Percentiles rank a stretch among this genome's conserved stretches.
Evolutionary conservation across 176 grass and related monocot species (phyloP).

Genomic region (Oryza coarctata): DNA sequence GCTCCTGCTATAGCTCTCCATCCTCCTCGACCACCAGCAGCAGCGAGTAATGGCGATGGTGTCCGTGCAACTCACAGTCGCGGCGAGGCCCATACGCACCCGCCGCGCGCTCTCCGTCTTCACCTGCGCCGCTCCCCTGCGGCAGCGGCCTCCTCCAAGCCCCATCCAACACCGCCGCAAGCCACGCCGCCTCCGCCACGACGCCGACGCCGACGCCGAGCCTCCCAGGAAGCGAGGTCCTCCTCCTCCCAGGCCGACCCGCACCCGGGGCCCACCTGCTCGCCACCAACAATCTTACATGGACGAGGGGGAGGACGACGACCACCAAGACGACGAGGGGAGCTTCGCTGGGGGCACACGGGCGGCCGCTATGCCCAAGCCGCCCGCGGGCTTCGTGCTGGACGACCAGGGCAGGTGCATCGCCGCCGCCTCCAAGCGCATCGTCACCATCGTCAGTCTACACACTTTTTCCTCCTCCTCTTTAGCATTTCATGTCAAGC

Average conservation of each 20-base stretch:
- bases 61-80: background rate
- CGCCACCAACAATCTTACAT: background rate
- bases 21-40: background rate
- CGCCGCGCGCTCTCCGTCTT: background rate
- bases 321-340: conserved; percentile 7
- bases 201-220: background rate
- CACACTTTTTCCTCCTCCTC: background rate
- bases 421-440: conserved; percentile 66
- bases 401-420: conserved; percentile 79
- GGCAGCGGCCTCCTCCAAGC: conserved; percentile 5
- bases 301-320: background rate
- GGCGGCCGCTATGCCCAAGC: conserved; percentile 69
- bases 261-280: background rate
- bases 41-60: conserved; percentile 15
- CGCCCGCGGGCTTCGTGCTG: conserved; percentile 79
- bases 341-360: conserved; percentile 35
- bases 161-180: background rate
- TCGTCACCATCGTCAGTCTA: conserved; percentile 61
- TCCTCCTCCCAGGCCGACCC: background rate
- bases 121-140: conserved; percentile 28
- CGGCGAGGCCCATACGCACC: background rate
- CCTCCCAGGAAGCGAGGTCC: conserved; percentile 14
- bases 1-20: background rate
- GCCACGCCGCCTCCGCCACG: background rate
- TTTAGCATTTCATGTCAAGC: background rate